Evolutionary conservation across 2,329 filamentous ascomycete species (phyloP).

Genomic region (Pseudocercospora eumusae): DNA sequence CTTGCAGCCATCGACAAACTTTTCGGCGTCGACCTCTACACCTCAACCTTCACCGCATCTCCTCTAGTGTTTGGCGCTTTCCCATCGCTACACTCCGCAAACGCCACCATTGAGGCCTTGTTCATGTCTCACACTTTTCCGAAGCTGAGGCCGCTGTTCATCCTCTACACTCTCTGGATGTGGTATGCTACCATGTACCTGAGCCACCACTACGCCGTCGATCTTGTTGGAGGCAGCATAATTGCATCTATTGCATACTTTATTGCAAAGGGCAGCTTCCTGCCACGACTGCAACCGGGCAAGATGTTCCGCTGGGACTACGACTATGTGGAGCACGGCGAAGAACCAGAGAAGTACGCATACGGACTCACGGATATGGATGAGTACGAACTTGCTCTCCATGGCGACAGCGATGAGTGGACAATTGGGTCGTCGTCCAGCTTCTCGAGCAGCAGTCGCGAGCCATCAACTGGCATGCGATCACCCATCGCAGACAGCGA

Average conservation of each 20-base stretch:
- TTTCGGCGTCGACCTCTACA: conserved; percentile 91
- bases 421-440: conserved; percentile 81
- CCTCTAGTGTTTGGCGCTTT: conserved; percentile 94
- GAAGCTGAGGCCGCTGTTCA: conserved; percentile 73
- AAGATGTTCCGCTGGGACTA: conserved; percentile 94
- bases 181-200: conserved; percentile 99
- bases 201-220: conserved; percentile 94
- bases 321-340: conserved; percentile 85
- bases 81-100: conserved; percentile 86
- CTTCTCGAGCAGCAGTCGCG: conserved; percentile 65
- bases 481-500: conserved; percentile 59
- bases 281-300: conserved; percentile 78
- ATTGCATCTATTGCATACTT: conserved; percentile 68
- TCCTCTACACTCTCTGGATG: conserved; percentile 85
- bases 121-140: conserved; percentile 95
- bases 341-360: conserved; percentile 53
- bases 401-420: conserved; percentile 79
- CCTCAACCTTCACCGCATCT: conserved; percentile 84
- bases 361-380: conserved; percentile 58
- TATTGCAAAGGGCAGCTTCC: conserved; percentile 73
- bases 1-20: conserved; percentile 84
- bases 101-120: conserved; percentile 83
- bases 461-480: conserved; percentile 53
- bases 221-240: conserved; percentile 82
- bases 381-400: conserved; percentile 53